Evolutionary conservation across 371 early-diverging fungal genomes (phyloP), one percentile per base, ranked within the genome.

Genomic region (Cokeromyces recurvatus): DNA sequence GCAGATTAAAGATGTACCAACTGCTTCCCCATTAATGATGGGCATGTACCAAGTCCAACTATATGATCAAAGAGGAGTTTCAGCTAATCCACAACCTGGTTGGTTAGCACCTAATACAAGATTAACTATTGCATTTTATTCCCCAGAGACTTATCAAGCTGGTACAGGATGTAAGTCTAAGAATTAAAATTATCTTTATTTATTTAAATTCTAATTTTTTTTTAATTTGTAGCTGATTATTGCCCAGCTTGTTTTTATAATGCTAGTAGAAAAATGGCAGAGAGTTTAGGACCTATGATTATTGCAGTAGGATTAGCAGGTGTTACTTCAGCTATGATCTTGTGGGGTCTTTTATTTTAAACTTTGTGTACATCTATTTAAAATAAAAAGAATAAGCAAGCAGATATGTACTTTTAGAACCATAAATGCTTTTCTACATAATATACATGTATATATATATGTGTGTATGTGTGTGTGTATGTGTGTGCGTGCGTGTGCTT

Each of bases 231-330:
- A 68, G 69, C 51, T n/a, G 55, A 42, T 36, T 57, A 59, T 38
- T 73, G 74, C 46, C 74, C 74, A 37, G 54, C 52, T 9, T 73
- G 74, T 38, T 67, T 69, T 32, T 66, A 74, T 29, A 70, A 53
- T 55, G 64, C 62, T 25, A 63, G 53, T n/a, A 55, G 35, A 41
- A 40, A 48, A 27, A 31, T 65, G 15, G 27, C 42, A n/a, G 55
- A 59, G 17, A 43, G 48, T 11, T 51, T 68, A 34, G 63, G 62
- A 4, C 54, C 55, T 16, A 44, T 66, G 20, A 63, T 55, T 25
- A 42, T 64, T 40, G 67, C 67, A 9, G 51, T 73, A 31, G 61
- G 63, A 27, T 39, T 73, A 22, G 74, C 74, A 20, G 48, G 58
- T 36, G 22, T 62, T 32, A 66, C 67, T 16, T 66, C 74, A 23